Conservation (phyloP, 495 filamentous ascomycete species). For the Daldinia caldariorum region DNA sequence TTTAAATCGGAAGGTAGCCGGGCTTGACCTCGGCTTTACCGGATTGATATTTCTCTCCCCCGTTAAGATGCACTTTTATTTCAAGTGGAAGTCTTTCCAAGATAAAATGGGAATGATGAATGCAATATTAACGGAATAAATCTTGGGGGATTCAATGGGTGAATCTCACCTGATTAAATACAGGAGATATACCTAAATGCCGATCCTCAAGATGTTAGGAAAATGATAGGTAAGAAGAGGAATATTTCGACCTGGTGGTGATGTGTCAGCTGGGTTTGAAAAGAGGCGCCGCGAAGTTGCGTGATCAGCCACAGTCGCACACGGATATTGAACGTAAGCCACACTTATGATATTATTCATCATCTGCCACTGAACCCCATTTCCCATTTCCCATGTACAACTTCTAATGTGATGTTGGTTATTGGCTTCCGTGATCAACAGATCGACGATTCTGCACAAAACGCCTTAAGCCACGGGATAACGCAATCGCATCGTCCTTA, state of each 20-base stretch:
- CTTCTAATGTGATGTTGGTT: neutral
- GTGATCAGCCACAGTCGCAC: constrained; percentile 32
- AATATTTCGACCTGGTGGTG: neutral
- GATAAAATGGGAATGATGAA: neutral
- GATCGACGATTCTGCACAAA: neutral
- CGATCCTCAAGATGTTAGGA: neutral
- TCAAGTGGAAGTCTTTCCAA: neutral
- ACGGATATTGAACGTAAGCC: constrained; percentile 16
- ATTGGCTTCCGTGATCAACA: neutral
- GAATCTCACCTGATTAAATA: no score
- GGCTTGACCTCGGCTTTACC: constrained; percentile 5
- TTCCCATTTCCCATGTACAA: neutral
- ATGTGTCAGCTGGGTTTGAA: constrained; percentile 6
- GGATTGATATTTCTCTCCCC: constrained; percentile 5
- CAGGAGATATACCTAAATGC: neutral
- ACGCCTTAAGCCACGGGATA: neutral
- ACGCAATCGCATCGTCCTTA: neutral
- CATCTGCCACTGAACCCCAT: neutral
- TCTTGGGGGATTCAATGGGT: neutral
- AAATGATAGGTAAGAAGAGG: neutral
- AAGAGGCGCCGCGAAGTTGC: constrained; percentile 15
- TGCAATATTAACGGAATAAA: neutral
- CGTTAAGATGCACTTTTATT: constrained; percentile 8
- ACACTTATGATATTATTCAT: constrained; percentile 12
- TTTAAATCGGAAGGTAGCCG: neutral